A percentile compares a stretch with the other conserved stretches of the same genome.
Conservation (phyloP, 2,329 filamentous ascomycete genomes). For the Fusarium verticillioides region DNA sequence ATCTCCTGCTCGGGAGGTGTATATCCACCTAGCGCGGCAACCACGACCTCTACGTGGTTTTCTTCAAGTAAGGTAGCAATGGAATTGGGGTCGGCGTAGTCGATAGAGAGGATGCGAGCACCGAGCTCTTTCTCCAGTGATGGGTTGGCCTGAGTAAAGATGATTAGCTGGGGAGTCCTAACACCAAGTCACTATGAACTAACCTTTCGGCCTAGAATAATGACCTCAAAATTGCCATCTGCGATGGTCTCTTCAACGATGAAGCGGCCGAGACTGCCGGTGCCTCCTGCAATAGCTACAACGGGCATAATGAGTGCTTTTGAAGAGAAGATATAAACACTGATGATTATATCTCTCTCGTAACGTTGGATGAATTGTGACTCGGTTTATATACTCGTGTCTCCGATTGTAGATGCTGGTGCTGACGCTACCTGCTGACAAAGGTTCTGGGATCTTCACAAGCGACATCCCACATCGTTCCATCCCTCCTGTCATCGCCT, state of each 20-base stretch:
- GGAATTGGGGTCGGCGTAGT: not conserved
- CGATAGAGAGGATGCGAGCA: not conserved
- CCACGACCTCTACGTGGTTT: not conserved
- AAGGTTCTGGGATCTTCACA: not conserved
- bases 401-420: not conserved
- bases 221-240: not conserved
- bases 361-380: rapidly evolving
- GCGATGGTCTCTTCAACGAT: not conserved
- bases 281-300: not conserved
- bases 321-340: not conserved
- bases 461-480: not conserved
- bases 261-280: not conserved
- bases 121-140: not conserved
- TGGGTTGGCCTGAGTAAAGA: not conserved
- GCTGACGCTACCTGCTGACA: not conserved
- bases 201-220: not conserved
- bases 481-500: not conserved
- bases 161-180: not conserved
- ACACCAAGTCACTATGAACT: rapidly evolving
- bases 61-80: not conserved
- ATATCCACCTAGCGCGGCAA: not conserved
- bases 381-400: not conserved
- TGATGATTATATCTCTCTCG: too few relatives aligned
- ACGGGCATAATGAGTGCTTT: not conserved
- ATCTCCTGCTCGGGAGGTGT: not conserved